Conservation (phyloP, 2,329 filamentous ascomycete genomes). For the Metarhizium rileyi region DNA sequence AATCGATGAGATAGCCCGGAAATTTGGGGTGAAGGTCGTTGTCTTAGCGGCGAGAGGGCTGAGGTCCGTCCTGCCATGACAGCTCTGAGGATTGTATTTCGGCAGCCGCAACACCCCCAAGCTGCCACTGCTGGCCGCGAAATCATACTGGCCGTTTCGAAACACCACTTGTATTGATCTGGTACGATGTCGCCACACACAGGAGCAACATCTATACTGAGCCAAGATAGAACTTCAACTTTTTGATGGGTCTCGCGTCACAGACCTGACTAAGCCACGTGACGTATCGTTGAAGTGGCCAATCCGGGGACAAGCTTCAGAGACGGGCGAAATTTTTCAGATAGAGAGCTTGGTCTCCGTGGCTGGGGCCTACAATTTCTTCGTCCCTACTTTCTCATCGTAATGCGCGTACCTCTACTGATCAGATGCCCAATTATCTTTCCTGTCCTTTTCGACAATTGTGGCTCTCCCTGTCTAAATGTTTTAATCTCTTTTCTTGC, state of each 20-base stretch:
- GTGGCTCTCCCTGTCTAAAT: conserved; percentile 8
- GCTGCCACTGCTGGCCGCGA: conserved; percentile 19
- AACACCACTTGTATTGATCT: neutral
- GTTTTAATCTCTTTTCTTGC: conserved; percentile 11
- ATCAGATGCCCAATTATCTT: neutral
- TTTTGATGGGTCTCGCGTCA: conserved; percentile 1
- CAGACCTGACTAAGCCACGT: conserved; percentile 6
- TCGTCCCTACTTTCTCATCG: neutral
- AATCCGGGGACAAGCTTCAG: neutral
- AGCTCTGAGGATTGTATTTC: conserved; percentile 20
- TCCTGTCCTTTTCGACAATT: neutral
- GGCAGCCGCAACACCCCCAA: conserved; percentile 22
- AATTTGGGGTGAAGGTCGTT: conserved; percentile 10
- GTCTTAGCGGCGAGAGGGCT: conserved; percentile 15
- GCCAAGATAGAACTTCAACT: conserved; percentile 1
- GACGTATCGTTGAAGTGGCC: conserved; percentile 5
- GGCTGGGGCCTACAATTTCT: neutral
- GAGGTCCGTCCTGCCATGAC: conserved; percentile 15
- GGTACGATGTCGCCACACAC: neutral
- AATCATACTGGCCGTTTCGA: conserved; percentile 16
- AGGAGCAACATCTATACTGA: neutral
- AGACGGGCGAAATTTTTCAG: conserved; percentile 20
- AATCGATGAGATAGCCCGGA: conserved; percentile 14
- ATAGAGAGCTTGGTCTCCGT: conserved; percentile 9
- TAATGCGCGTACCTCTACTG: neutral